A percentile compares a stretch with the other conserved stretches of the same genome.
Conservation (phyloP, 805 yeast genomes). For the Pichia deserticola region DNA sequence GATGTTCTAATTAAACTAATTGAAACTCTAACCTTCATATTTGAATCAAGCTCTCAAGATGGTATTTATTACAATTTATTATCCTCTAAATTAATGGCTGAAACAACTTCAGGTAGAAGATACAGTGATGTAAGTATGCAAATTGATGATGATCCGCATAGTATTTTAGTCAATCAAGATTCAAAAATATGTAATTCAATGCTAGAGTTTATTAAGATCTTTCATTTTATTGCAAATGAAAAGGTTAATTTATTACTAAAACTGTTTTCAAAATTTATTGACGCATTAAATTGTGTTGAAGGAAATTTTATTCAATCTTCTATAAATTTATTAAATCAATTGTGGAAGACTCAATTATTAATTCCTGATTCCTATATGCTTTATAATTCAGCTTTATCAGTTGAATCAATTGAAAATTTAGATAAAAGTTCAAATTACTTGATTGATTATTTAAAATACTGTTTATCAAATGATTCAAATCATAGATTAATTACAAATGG, state of each 20-base stretch:
- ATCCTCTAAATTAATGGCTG: conserved; percentile 19
- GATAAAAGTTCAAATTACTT: conserved; percentile 21
- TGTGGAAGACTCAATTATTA: conserved; percentile 16
- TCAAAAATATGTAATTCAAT: conserved; percentile 15
- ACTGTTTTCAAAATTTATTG: conserved; percentile 18
- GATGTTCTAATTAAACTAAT: conserved; percentile 46
- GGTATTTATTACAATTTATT: conserved; percentile 28
- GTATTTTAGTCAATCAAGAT: conserved; percentile 9
- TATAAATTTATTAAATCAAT: conserved; percentile 13
- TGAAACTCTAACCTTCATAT: conserved; percentile 35
- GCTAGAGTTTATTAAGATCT: conserved; percentile 9
- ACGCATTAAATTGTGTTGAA: conserved; percentile 22
- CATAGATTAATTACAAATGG: conserved; percentile 28
- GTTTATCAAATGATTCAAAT: conserved; percentile 19
- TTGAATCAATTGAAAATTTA: conserved; percentile 26
- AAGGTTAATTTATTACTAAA: conserved; percentile 18
- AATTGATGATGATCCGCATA: conserved; percentile 25
- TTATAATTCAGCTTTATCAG: conserved; percentile 26
- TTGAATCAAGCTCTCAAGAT: conserved; percentile 25
- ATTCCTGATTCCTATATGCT: conserved; percentile 30
- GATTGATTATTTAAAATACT: conserved; percentile 14
- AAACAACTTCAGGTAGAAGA: conserved; percentile 15
- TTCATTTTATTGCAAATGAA: conserved; percentile 12
- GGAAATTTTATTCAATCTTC: conserved; percentile 14
- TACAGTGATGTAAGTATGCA: conserved; percentile 36